These are phyloP conservation scores for Lepidopterella palustris DNA, from an alignment of 495 filamentous ascomycete genomes.

Conservation along the genomic window DNA sequence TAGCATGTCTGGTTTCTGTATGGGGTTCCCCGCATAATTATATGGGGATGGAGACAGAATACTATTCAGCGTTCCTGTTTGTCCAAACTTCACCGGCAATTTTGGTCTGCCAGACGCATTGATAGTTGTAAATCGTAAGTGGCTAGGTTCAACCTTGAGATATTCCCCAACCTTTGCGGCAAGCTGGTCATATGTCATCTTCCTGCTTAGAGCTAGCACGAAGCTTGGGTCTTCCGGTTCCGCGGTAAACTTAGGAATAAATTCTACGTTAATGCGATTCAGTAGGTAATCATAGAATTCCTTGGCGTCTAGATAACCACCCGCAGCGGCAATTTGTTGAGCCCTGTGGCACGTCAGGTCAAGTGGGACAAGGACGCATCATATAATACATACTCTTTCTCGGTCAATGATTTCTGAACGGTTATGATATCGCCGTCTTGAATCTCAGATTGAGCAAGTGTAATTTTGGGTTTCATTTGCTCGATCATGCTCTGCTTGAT, in stretches of 20 bases:
- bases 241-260: conserved; percentile 51
- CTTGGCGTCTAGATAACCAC: conserved; percentile 58
- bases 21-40: conserved; percentile 52
- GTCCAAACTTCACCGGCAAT: conserved; percentile 62
- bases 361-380: neutral
- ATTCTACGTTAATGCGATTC: conserved; percentile 68
- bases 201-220: conserved; percentile 68
- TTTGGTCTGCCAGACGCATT: conserved; percentile 69
- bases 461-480: conserved; percentile 80
- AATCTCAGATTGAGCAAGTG: conserved; percentile 83
- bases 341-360: conserved; percentile 7
- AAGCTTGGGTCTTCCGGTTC: conserved; percentile 54
- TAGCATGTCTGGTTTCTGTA: conserved; percentile 66
- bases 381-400: conserved; percentile 49
- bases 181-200: conserved; percentile 85
- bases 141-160: conserved; percentile 69
- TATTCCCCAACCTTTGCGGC: conserved; percentile 79
- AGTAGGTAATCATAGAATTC: conserved; percentile 89
- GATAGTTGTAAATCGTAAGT: conserved; percentile 84
- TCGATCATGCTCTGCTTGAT: conserved; percentile 99
- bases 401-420: conserved; percentile 65
- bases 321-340: conserved; percentile 11
- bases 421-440: conserved; percentile 97
- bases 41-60: conserved; percentile 65
- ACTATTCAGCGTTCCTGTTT: conserved; percentile 56